Evolutionary conservation across 805 yeast genomes (phyloP), one percentile per base, ranked within the genome.

Genomic region (Tetrapisispora fleetii): DNA sequence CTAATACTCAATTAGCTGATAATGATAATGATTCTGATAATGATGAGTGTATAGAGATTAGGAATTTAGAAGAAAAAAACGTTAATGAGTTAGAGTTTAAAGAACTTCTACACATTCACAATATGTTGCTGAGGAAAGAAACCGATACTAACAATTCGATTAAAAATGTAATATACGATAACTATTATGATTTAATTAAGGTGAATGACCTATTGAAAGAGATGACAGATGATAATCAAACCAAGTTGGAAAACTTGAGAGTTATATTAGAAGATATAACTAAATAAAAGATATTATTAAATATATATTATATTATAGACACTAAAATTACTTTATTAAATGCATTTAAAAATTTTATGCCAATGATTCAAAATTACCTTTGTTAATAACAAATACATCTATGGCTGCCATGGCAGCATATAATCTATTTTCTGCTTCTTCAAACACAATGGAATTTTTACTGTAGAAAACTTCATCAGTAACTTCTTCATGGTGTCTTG

Each of bases 371-470:
- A 74, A 78, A 50, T 79, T 73, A 45, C 95, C 95, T 65, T 85
- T 83, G 68, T 88, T 85, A 45, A 84, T 75, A 7, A 93, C 95
- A 65, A 91, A 88, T 0, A 84, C 89, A 57, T 93, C 97, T 40
- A 93, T 73, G 1, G 81, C 95, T 13, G 98, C 90, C 72, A 93
- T 85, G 28, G 98, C 98, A 43, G 99, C 95, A 63, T 93, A 93
- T 22, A 93, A 70, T 67, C 99, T 78, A 70, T 93, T 93, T 71
- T 93, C 99, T 43, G 96, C 99, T 72, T 93, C 97, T 57, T 81
- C 83, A 67, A 93, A 93, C 3, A 93, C 99, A 49, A 93, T 69
- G 2, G 96, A 87, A 57, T 79, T 76, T 33, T 80, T 80, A 47
- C 89, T 72, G 70, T 91, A 91, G 64, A 93, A 93, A 1, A 93